These are phyloP conservation scores for Sporothrix pseudoabietina DNA, from an alignment of 2,329 filamentous ascomycete species.

Conservation along the genomic window DNA sequence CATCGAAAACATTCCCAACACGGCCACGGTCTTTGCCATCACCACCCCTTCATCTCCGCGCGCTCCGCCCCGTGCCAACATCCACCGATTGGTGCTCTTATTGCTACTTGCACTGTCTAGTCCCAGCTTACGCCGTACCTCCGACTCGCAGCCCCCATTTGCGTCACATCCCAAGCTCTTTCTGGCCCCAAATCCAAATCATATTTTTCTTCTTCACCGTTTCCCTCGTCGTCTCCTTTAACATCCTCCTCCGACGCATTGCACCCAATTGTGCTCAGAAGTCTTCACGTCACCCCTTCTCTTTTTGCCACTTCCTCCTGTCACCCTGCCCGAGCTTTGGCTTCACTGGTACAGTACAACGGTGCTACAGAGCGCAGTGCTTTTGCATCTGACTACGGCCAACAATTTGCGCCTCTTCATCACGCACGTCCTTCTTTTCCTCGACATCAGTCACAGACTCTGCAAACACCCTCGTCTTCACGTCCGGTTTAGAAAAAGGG, in stretches of 20 bases:
- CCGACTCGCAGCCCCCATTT: conserved; percentile 1
- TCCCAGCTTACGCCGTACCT: conserved; percentile 19
- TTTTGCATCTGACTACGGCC: conserved; percentile 14
- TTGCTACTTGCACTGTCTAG: conserved; percentile 12
- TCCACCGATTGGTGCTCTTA: conserved; percentile 10
- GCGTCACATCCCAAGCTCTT: neutral
- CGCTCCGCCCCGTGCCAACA: conserved; percentile 17
- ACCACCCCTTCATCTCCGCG: conserved; percentile 9
- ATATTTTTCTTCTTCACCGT: neutral
- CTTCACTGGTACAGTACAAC: conserved; percentile 8
- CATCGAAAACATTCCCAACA: conserved; percentile 1
- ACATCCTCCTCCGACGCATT: neutral
- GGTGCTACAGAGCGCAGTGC: conserved; percentile 3
- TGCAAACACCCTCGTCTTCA: neutral
- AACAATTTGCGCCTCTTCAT: neutral
- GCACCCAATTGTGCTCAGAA: neutral
- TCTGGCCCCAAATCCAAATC: conserved; percentile 1
- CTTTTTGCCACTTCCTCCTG: conserved; percentile 4
- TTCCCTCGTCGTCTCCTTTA: neutral
- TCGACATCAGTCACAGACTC: neutral
- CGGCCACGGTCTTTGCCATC: conserved; percentile 1
- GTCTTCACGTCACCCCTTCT: neutral
- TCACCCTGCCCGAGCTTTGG: neutral
- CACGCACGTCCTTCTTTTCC: neutral
- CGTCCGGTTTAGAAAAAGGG: neutral